These are phyloP conservation scores for Diaporthe helianthi DNA, from an alignment of 2,329 filamentous ascomycete genomes.

Conservation along the genomic window DNA sequence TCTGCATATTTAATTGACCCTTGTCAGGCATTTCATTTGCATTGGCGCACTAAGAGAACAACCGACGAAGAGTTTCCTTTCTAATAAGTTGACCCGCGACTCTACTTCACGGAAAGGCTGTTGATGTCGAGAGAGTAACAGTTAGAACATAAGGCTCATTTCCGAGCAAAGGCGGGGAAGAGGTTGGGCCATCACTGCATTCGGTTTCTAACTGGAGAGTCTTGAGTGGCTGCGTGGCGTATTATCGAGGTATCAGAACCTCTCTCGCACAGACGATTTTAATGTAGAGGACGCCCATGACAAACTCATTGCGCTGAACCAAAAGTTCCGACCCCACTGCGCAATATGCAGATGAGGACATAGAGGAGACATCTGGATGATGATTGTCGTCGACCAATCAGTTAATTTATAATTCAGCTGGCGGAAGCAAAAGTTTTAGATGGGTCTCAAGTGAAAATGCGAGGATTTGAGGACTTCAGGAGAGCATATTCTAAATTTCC, in stretches of 20 bases:
- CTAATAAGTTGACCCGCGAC: neutral
- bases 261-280: neutral
- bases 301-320: neutral
- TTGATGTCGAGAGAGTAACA: neutral
- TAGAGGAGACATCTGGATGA: neutral
- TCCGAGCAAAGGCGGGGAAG: neutral
- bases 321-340: neutral
- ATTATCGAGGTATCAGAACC: neutral
- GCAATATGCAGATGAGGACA: neutral
- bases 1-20: neutral
- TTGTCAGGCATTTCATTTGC: neutral
- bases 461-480: neutral
- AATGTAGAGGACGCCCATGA: conserved; percentile 6
- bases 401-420: neutral
- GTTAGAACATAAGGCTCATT: no score
- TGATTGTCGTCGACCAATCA: neutral
- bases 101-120: neutral
- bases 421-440: neutral
- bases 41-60: neutral
- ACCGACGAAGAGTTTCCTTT: neutral
- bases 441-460: neutral
- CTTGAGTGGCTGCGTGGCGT: neutral
- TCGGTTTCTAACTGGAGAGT: neutral
- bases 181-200: neutral
- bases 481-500: neutral